Evolutionary conservation across 306 rosid species (phyloP).

Genomic region (Pterocarpus santalinus): DNA sequence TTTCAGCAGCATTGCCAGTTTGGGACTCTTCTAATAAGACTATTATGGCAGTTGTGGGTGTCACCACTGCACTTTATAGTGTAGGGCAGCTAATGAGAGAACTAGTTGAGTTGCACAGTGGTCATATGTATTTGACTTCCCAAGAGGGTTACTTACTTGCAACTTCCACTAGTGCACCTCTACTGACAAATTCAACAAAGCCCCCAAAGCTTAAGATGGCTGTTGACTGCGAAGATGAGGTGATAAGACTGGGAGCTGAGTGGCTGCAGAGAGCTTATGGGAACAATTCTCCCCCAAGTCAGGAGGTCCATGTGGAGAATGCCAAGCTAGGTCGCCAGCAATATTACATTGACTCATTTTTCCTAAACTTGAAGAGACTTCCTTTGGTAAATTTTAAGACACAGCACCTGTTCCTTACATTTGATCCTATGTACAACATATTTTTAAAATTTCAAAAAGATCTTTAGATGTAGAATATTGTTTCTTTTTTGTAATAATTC

Average conservation of each 20-base stretch:
- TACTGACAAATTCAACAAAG: conserved; percentile 67
- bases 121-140: conserved; percentile 92
- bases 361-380: conserved; percentile 88
- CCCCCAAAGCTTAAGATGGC: conserved; percentile 88
- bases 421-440: conserved; percentile 1
- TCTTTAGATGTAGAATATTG: conserved; percentile 9
- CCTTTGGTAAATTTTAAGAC: conserved; percentile 77
- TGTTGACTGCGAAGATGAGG: conserved; percentile 70
- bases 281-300: conserved; percentile 70
- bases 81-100: conserved; percentile 97
- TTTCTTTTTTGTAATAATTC: neutral
- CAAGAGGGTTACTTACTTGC: conserved; percentile 91
- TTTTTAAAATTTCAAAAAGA: conserved; percentile 6
- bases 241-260: conserved; percentile 76
- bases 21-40: conserved; percentile 84
- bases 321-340: conserved; percentile 73
- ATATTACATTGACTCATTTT: conserved; percentile 94
- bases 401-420: conserved; percentile 3
- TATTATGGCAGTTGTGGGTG: conserved; percentile 96
- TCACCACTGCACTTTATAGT: conserved; percentile 91
- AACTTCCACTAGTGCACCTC: conserved; percentile 86
- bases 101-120: conserved; percentile 89
- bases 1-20: conserved; percentile 97
- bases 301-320: conserved; percentile 91
- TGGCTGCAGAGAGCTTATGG: conserved; percentile 78